Evolutionary conservation across 352 stramenopile species (phyloP), one percentile per base, ranked within the genome.

Genomic region (Phytophthora litchii): DNA sequence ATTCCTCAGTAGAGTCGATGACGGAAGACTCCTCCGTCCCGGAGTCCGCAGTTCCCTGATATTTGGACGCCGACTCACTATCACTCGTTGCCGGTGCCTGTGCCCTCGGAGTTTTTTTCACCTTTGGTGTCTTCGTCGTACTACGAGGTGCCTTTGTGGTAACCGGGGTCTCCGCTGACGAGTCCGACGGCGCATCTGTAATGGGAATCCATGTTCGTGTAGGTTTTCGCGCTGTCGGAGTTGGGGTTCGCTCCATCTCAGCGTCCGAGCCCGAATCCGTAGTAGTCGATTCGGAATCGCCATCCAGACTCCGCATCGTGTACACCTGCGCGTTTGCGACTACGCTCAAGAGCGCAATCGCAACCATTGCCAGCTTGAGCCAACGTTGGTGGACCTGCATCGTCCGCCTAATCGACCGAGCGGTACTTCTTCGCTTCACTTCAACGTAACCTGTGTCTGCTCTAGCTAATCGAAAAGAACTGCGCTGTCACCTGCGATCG

Each of bases 361-460:
- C 38, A 4, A 64, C 20, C 20, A 75, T 12, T 34, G 45, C 36
- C 31, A 69, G 62, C 54, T 48, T 61, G 19, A 70, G 54, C 65
- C 65, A 74, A 21, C 60, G 50, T 51, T 38, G 54, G 19, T 55
- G 54, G 49, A 60, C 52, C 36, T 68, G 56, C 67, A 72, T 74
- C 43, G 55, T 55, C 42, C 48, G n/a, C 31, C 25, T 52, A 16
- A 21, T 44, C 38, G 36, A 42, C 36, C 40, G 37, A 43, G 0
- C 37, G 37, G 23, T 25, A 29, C 38, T 12, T 23, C 14, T 23
- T 19, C 27, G 21, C 34, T 43, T 57, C 20, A 43, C 23, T 27
- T 46, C 32, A 41, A 60, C 13, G 11, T 5, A 38, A 54, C 45
- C 47, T 60, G 46, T 38, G 14, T 44, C 32, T 42, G 19, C 32